Base-by-base conservation (phyloP, 805 yeast species). In the Yarrowia sp. region DNA sequence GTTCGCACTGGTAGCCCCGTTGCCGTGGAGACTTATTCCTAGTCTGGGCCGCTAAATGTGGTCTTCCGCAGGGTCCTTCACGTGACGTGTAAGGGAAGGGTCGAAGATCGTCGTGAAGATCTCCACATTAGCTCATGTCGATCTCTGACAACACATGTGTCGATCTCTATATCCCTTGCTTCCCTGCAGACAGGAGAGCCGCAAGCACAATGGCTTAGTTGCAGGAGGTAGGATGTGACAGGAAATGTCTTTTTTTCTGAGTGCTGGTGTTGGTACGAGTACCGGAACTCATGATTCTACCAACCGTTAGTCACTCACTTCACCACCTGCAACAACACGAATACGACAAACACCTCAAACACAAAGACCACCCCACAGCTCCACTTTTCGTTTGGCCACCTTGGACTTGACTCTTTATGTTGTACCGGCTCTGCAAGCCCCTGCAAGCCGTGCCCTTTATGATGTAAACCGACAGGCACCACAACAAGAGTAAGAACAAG, bases 371-470 rank as follows among this genome's bases (percentile, higher is more conserved):
- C 38, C 38, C 13, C 38, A 24, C 38, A 5, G 8, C 38, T 9
- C 38, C 38, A 36, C 38, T 36, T 36, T 36, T 5, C 38, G 13
- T 36, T 36, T 36, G 24, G 6, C 46, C 46, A 17, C 17, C 24
- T 43, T 20, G 9, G 17, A 17, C 12, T 43, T 43, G 10, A 43
- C 17, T 19, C 17, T 43, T 43, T 19, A 19, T 17, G 24, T 20
- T 43, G 46, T 43, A 43, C 46, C 49, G 49, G 49, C 49, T 44
- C 49, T 44, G 49, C 49, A 44, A 44, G 49, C 49, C 49, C 49
- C 49, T 44, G 49, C 49, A 44, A 44, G 49, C 49, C 49, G 49
- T 14, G 49, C 49, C 46, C 46, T 43, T 43, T 43, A 17, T 43
- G 46, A 10, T 43, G 46, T 10, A 19, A 20, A 9, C 10, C 38